Evolutionary conservation across 805 yeast species (phyloP).

Genomic region (Cyberlindnera maclurae): DNA sequence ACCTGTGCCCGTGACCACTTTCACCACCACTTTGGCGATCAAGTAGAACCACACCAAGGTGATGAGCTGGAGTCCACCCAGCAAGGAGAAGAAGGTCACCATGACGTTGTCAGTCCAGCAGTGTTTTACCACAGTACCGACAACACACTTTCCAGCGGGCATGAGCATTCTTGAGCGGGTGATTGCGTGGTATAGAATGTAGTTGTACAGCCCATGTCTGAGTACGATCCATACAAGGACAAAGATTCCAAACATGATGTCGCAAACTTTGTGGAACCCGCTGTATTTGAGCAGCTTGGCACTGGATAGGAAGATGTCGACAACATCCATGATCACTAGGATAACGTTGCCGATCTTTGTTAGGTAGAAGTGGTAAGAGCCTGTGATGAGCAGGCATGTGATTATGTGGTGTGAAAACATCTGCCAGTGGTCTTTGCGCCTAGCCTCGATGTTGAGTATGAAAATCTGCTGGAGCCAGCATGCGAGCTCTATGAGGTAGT

Average conservation of each 20-base stretch:
- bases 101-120: conserved; percentile 46
- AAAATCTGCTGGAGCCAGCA: conserved; percentile 78
- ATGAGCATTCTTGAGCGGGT: conserved; percentile 38
- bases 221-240: conserved; percentile 60
- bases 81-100: conserved; percentile 41
- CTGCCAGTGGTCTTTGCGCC: conserved; percentile 75
- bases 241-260: conserved; percentile 59
- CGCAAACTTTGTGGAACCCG: conserved; percentile 55
- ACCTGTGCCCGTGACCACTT: conserved; percentile 60
- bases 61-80: conserved; percentile 60
- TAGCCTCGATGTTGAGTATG: conserved; percentile 69
- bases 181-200: conserved; percentile 54
- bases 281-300: conserved; percentile 78
- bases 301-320: conserved; percentile 59
- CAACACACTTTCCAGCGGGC: conserved; percentile 37
- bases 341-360: conserved; percentile 75
- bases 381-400: conserved; percentile 58
- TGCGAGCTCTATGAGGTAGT: conserved; percentile 66
- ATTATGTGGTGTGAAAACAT: conserved; percentile 88
- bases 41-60: conserved; percentile 68
- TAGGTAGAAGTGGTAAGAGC: conserved; percentile 69
- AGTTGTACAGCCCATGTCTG: conserved; percentile 70
- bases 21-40: conserved; percentile 62
- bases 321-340: conserved; percentile 74
- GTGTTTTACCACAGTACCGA: conserved; percentile 28